Conservation (phyloP, 2,329 filamentous ascomycete genomes). For the Tolypocladium sp. region DNA sequence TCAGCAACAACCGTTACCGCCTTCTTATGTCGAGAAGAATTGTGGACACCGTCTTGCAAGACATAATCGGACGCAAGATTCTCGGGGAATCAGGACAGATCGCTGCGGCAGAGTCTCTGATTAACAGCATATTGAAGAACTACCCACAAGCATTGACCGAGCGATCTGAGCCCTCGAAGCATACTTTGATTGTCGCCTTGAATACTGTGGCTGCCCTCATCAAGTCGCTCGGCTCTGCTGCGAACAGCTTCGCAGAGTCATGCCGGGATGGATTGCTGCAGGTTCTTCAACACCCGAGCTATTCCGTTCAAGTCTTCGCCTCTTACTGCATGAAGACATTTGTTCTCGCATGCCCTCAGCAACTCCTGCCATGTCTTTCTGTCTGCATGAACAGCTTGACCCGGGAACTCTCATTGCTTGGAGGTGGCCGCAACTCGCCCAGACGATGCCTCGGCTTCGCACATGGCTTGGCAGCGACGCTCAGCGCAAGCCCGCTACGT, state of each 20-base stretch:
- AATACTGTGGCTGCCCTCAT: conserved; percentile 75
- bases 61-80: conserved; percentile 71
- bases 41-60: conserved; percentile 73
- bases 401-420: conserved; percentile 72
- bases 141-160: conserved; percentile 87
- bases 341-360: conserved; percentile 83
- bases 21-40: conserved; percentile 78
- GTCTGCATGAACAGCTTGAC: conserved; percentile 95
- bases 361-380: conserved; percentile 81
- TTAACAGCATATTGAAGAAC: conserved; percentile 87
- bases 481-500: conserved; percentile 81
- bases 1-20: conserved; percentile 79
- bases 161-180: conserved; percentile 78
- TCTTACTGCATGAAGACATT: conserved; percentile 81
- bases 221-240: conserved; percentile 70
- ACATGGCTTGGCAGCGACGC: conserved; percentile 79
- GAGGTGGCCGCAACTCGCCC: conserved; percentile 66
- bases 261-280: conserved; percentile 84
- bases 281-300: conserved; percentile 88
- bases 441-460: conserved; percentile 83
- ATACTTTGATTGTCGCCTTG: conserved; percentile 69
- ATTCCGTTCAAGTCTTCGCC: conserved; percentile 87
- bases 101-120: conserved; percentile 67
- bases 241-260: conserved; percentile 67
- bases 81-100: conserved; percentile 85